Base-by-base conservation (phyloP, 768 basidiomycete genomes). In the Amanita jacksonii region DNA sequence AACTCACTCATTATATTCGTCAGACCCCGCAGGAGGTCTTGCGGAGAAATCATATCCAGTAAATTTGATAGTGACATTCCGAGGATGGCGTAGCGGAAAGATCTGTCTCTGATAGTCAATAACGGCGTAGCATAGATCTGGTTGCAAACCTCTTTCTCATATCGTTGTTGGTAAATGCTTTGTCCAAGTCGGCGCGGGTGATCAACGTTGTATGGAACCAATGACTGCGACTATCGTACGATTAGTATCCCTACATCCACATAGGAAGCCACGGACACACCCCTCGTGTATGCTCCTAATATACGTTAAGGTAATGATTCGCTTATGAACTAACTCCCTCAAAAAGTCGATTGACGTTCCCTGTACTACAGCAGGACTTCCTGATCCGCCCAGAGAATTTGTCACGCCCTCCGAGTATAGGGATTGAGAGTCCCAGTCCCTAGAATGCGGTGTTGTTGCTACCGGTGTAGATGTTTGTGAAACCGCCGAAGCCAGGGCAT, bases 181-280 rank as follows among this genome's bases (percentile, higher is more conserved):
- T 75, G 46, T 86, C 81, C 3, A 92, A 74, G 43, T 90, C 90
- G 13, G 66, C 54, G 38, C 75, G 76, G 43, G 82, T 79, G 54
- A 92, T 75, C 55, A 85, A 72, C 52, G 92, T 79, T 9, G 90
- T 92, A 58, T 89, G 85, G 55, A 87, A 87, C 88, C 88, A 90
- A 57, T 88, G 81, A 50, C 79, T 80, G 43, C 78, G 79, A 42
- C 88, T 90, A 34, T 24, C 34, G 27, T 28, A 39, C 41, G 35
- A 42, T 48, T 30, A 43, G 43, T 40, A 41, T 35, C 19, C 45
- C 19, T 46, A 41, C 31, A 35, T 38, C 22, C 22, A n/a, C n/a
- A 20, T 22, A 31, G 32, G 16, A 25, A 33, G 43, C 33, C 45
- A 30, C 18, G 23, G 35, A 72, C 80, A 53, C 50, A 89, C 85